Evolutionary conservation across 192 early-diverging fungal species (phyloP).

Genomic region (Umbelopsis sp.): DNA sequence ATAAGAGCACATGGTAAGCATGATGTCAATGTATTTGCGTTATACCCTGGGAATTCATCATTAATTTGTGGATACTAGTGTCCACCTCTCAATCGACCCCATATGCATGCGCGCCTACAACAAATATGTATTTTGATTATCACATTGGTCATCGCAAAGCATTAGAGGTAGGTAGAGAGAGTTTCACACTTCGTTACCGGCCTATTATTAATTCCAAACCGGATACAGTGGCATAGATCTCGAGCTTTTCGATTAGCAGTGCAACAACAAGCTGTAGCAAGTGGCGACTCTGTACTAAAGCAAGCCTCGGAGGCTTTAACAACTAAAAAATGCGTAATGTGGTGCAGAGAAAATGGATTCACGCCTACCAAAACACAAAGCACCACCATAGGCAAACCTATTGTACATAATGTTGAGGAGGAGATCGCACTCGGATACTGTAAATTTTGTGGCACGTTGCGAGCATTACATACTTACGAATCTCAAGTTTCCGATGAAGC

Average conservation of each 20-base stretch:
- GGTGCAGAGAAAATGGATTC: constrained; percentile 43
- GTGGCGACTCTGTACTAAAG: constrained; percentile 23
- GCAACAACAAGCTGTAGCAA: constrained; percentile 24
- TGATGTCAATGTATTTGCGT: background rate
- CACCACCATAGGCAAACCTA: background rate
- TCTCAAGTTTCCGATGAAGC: constrained; percentile 12
- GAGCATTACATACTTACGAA: constrained; percentile 21
- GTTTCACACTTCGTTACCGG: background rate
- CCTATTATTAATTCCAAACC: background rate
- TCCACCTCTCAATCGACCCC: constrained; percentile 22
- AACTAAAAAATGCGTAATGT: constrained; percentile 44
- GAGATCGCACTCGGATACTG: constrained; percentile 23
- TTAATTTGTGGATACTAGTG: background rate
- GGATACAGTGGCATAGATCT: constrained; percentile 50
- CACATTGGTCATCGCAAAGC: constrained; percentile 46
- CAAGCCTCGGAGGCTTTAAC: constrained; percentile 28
- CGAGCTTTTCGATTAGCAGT: constrained; percentile 33
- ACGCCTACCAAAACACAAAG: constrained; percentile 40
- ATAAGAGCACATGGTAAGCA: constrained; percentile 9
- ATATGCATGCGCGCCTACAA: constrained; percentile 42
- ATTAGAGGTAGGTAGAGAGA: constrained; percentile 39
- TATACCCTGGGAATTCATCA: background rate
- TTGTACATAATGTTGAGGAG: background rate
- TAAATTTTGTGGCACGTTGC: constrained; percentile 41
- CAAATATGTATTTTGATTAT: constrained; percentile 43